Conservation (phyloP, 2,329 filamentous ascomycete genomes). For the Fusarium sp. region DNA sequence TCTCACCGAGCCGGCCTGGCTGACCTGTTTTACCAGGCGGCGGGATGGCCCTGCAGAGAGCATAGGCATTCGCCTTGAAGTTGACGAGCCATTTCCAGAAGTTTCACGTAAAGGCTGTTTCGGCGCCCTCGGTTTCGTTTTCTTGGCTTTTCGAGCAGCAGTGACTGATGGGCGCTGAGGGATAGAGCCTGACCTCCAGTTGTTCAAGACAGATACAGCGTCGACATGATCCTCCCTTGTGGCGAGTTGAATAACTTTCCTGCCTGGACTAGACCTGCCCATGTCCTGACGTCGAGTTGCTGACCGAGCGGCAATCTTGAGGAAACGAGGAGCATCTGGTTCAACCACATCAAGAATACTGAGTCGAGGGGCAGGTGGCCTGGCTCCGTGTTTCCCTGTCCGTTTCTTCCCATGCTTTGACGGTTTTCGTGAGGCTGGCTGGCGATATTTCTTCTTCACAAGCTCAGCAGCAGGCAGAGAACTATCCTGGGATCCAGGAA, state of each 20-base stretch:
- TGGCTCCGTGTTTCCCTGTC: constrained; percentile 5
- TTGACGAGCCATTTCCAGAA: constrained; percentile 36
- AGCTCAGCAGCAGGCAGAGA: constrained; percentile 15
- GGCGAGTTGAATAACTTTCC: constrained; percentile 67
- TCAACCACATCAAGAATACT: constrained; percentile 69
- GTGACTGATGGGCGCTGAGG: constrained; percentile 51
- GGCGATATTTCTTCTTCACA: constrained; percentile 32
- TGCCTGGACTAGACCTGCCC: constrained; percentile 63
- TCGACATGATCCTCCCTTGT: constrained; percentile 68
- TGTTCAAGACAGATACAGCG: constrained; percentile 58
- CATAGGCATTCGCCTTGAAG: not conserved
- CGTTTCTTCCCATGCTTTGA: constrained; percentile 15
- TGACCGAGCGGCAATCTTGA: constrained; percentile 68
- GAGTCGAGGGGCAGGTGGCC: constrained; percentile 54
- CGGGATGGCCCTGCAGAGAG: constrained; percentile 25
- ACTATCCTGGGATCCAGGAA: constrained; percentile 25
- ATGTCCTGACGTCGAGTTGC: constrained; percentile 56
- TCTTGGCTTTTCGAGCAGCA: constrained; percentile 32
- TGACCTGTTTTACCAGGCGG: constrained; percentile 45
- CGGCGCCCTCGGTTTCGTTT: constrained; percentile 6
- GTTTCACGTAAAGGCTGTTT: constrained; percentile 35
- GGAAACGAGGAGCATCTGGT: constrained; percentile 61
- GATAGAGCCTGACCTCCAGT: constrained; percentile 65
- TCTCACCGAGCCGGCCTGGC: constrained; percentile 41
- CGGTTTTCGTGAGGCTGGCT: constrained; percentile 13